Evolutionary conservation across 208 protist species (phyloP).

Genomic region (Trichomonas gallinae): DNA sequence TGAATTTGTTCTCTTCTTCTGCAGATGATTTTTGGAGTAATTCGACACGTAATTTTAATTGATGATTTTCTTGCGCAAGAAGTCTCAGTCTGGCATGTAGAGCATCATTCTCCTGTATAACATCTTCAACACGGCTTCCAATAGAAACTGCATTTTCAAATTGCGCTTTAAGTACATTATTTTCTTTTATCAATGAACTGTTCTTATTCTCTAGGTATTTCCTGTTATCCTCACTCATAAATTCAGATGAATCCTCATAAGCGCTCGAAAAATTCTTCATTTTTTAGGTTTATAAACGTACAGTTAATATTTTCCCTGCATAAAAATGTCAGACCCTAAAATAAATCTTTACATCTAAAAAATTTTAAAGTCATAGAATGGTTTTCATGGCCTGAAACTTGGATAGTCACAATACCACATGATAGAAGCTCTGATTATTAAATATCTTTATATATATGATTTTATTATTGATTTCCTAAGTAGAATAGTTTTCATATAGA

Average conservation of each 20-base stretch:
- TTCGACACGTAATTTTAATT: not conserved
- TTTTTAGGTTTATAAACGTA: too few species aligned
- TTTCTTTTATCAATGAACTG: not conserved
- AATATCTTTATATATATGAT: too few species aligned
- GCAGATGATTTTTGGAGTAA: not conserved
- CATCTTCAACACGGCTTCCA: not conserved
- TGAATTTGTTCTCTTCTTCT: not conserved
- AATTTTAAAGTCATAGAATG: too few species aligned
- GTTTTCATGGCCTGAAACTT: too few species aligned
- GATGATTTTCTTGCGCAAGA: not conserved
- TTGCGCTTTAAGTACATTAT: not conserved
- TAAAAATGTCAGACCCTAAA: too few species aligned
- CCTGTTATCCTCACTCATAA: not conserved
- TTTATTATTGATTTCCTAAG: too few species aligned
- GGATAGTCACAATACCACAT: too few species aligned
- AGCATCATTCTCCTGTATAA: not conserved
- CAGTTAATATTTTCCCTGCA: too few species aligned
- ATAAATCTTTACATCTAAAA: too few species aligned
- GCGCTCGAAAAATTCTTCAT: too few species aligned
- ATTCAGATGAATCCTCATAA: not conserved
- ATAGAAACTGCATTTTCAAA: not conserved
- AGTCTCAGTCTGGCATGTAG: not conserved
- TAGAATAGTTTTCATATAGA: too few species aligned
- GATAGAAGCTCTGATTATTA: too few species aligned
- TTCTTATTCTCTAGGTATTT: not conserved